Evolutionary conservation across 805 yeast genomes (phyloP), one percentile per base, ranked within the genome.

Genomic region (Candida ortonii): DNA sequence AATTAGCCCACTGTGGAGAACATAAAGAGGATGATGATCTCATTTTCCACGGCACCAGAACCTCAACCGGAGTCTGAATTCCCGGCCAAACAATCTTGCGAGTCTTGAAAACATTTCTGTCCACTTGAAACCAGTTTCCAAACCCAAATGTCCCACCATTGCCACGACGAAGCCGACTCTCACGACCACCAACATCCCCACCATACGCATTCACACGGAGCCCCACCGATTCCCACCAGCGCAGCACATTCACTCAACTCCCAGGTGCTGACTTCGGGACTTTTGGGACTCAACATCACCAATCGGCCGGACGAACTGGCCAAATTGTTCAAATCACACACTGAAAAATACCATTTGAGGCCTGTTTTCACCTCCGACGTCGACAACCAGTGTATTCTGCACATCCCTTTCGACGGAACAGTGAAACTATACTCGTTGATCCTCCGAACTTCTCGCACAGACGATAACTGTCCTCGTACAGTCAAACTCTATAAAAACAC

Each of bases 341-440:
- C 67, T 1, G 64, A 68, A 6, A 73, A 73, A 48, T 76, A 73
- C 41, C 57, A 65, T n/a, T 45, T 74, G 7, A 66, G 41, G 40
- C 77, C 64, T 43, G 61, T 22, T 49, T 60, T 64, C 53, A 78
- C 28, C 63, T 75, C 58, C 1, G 96, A 89, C 55, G 78, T 84
- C 2, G 97, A 90, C 52, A 76, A 80, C 39, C 96, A 90, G 55
- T 45, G 89, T 46, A 72, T 89, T 20, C 46, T 90, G 20, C 73
- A 76, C 34, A 73, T 90, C 18, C 97, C 96, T 18, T 90, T 90
- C 50, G 78, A 81, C 9, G 49, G 50, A 5, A 64, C 73, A 16
- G 87, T 84, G 25, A 85, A 81, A 53, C 59, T 90, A 22, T 84
- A 76, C 53, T 83, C 95, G 3, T 46, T 90, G 1, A 73, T 84